These are phyloP conservation scores for Mitragyna speciosa DNA, from an alignment of 257 asterid species.

Conservation along the genomic window DNA sequence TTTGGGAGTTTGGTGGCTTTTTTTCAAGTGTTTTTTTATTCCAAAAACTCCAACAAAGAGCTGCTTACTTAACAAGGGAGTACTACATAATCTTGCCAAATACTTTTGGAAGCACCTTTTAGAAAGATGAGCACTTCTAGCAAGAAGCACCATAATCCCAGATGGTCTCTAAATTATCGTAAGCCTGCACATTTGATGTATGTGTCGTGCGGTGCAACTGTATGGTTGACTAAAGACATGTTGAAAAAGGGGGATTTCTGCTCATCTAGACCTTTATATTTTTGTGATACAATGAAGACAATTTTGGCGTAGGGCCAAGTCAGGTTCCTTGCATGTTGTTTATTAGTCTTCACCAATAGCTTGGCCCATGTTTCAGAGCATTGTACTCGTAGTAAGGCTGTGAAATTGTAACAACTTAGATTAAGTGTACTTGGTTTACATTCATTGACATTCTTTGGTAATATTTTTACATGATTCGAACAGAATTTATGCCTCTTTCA, in stretches of 20 bases:
- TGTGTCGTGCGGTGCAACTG: not conserved
- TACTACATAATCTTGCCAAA: not conserved
- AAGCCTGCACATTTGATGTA: not conserved
- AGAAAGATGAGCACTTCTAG: not conserved
- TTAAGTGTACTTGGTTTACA: not conserved
- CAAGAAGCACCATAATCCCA: not conserved
- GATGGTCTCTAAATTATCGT: not conserved
- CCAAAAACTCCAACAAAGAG: not conserved
- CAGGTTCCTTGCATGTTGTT: not conserved
- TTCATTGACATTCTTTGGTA: not conserved
- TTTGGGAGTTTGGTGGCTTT: not conserved
- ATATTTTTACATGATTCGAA: not conserved
- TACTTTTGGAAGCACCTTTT: not conserved
- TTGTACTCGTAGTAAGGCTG: constrained; percentile 1
- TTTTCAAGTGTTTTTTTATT: not conserved
- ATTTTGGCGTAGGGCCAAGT: not conserved
- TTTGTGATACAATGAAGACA: not conserved
- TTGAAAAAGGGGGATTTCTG: not conserved
- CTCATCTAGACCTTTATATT: not conserved
- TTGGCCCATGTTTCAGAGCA: not conserved
- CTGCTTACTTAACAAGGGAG: not conserved
- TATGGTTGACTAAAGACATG: not conserved
- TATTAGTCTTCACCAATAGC: not conserved
- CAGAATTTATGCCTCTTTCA: not conserved
- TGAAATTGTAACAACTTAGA: not conserved